Conservation (phyloP, 805 yeast genomes). For the Tetrapisispora nanseiensis region DNA sequence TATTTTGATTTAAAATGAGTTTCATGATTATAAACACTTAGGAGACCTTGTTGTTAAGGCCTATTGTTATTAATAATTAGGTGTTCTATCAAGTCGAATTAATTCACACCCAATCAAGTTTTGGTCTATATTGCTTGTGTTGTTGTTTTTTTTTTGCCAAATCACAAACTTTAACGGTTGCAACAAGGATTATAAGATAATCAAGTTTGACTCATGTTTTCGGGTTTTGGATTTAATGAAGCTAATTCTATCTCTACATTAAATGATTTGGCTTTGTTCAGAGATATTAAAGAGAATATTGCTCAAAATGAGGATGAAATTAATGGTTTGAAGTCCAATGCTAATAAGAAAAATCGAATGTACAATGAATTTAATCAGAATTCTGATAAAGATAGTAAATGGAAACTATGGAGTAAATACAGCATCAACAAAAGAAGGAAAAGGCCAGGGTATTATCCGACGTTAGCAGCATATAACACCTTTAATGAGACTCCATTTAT, state of each 20-base stretch:
- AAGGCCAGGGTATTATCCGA: neutral
- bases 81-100: no score
- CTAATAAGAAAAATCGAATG: neutral
- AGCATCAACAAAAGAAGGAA: neutral
- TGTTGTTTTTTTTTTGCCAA: no score
- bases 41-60: no score
- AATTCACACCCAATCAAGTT: no score
- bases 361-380: neutral
- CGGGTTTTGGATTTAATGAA: neutral
- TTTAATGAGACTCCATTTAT: constrained; percentile 15
- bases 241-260: constrained; percentile 1
- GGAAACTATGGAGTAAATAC: neutral
- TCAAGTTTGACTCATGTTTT: neutral
- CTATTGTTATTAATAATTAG: no score
- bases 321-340: neutral
- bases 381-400: neutral
- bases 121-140: no score
- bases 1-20: no score
- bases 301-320: neutral
- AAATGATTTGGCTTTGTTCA: constrained; percentile 13
- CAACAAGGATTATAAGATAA: no score
- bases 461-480: constrained; percentile 22
- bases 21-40: no score
- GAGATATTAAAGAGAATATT: constrained; percentile 12
- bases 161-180: no score